A percentile compares a stretch with the other conserved stretches of the same genome.
phyloP scores from a whole-genome alignment of 2,329 filamentous ascomycete species.

The Berkeleyomyces rouxiae region DNA sequence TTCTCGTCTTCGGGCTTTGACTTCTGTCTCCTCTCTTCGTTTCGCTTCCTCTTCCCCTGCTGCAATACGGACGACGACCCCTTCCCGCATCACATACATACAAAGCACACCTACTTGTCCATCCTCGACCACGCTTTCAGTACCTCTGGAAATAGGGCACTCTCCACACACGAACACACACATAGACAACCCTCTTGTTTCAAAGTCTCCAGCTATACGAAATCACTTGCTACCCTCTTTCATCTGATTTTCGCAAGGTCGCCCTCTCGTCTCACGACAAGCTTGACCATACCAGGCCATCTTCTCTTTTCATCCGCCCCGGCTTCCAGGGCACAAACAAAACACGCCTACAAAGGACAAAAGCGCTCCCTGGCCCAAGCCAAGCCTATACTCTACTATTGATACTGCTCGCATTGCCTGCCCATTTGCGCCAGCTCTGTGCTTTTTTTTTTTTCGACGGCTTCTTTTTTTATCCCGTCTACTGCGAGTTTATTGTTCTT shows the following conservation, averaged over 20 bases:
- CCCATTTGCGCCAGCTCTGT: not conserved
- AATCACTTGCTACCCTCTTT: not conserved
- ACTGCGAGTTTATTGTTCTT: not conserved
- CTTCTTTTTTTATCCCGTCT: not conserved
- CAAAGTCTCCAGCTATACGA: not conserved
- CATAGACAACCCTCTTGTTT: not conserved
- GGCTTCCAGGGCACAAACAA: no score
- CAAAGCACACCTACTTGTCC: no score
- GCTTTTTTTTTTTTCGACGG: not conserved
- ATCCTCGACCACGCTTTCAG: no score
- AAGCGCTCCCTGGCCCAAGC: not conserved
- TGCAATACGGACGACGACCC: no score
- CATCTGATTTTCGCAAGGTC: not conserved
- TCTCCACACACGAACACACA: no score
- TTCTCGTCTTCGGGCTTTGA: not conserved
- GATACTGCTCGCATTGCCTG: not conserved
- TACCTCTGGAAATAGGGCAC: no score
- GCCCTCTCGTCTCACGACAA: not conserved
- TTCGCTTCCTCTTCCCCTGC: no score
- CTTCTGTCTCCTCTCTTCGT: not conserved
- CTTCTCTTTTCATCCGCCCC: no score
- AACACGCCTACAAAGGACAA: no score
- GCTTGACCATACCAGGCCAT: no score
- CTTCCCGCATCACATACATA: no score
- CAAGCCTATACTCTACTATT: not conserved